Percentiles rank a stretch among this genome's conserved stretches.
phyloP scores from a whole-genome alignment of 2,329 filamentous ascomycete species.

The Fusarium chaquense region DNA sequence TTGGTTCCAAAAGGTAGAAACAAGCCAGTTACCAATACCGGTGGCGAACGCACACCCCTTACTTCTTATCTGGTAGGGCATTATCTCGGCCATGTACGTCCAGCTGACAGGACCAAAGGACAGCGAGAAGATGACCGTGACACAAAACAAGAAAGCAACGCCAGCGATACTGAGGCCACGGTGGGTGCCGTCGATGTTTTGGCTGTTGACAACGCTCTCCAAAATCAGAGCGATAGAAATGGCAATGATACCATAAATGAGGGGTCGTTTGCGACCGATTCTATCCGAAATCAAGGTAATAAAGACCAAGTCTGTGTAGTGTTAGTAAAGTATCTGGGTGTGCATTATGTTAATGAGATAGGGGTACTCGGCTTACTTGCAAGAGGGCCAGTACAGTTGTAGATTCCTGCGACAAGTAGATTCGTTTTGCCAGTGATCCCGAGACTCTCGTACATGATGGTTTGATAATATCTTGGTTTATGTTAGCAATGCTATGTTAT shows the following conservation, averaged over 20 bases:
- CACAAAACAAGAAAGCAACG: slow-evolving; percentile 70
- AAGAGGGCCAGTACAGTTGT: slow-evolving; percentile 69
- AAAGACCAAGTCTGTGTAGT: slow-evolving; percentile 62
- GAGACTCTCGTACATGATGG: slow-evolving; percentile 64
- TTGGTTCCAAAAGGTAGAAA: slow-evolving; percentile 65
- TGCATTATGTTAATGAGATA: neutral
- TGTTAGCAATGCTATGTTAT: neutral
- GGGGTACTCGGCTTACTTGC: slow-evolving; percentile 50
- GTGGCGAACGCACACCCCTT: slow-evolving; percentile 46
- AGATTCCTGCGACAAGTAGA: slow-evolving; percentile 69
- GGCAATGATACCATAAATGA: slow-evolving; percentile 71
- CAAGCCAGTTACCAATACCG: slow-evolving; percentile 46
- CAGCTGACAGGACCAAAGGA: slow-evolving; percentile 66
- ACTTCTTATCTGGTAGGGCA: slow-evolving; percentile 70
- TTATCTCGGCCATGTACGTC: slow-evolving; percentile 72
- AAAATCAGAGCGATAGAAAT: slow-evolving; percentile 69
- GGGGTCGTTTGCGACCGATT: slow-evolving; percentile 71
- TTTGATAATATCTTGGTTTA: slow-evolving; percentile 58
- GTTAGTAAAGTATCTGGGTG: neutral
- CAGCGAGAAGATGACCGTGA: slow-evolving; percentile 64
- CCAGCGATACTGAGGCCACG: slow-evolving; percentile 65
- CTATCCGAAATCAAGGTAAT: slow-evolving; percentile 69
- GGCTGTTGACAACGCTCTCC: slow-evolving; percentile 66
- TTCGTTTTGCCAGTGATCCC: slow-evolving; percentile 62
- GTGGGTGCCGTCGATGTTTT: slow-evolving; percentile 54